Base-by-base conservation (phyloP, 2,329 filamentous ascomycete species). In the Cordyceps cicadae region DNA sequence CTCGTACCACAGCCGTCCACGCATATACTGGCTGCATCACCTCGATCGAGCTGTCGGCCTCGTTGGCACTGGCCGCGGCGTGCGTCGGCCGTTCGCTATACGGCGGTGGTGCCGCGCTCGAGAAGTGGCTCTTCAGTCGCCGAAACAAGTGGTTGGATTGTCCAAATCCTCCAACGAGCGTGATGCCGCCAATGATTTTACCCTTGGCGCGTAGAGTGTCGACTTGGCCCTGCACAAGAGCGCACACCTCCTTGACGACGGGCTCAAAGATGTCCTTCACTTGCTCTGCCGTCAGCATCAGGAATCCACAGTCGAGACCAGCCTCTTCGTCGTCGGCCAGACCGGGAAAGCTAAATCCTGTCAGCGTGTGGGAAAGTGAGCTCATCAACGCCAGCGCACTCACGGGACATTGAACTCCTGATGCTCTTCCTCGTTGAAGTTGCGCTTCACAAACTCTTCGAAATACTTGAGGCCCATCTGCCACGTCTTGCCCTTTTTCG, bases 381-480 rank as follows among this genome's bases (percentile, higher is more conserved):
- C 55, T 26, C 60, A 55, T n/a, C 1, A 7, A 19, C 5, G 17
- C 54, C 4, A 1, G 11, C 15, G 15, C 50, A 53, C 81, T 65
- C 73, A 84, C 81, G 89, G 89, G 4, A 92, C 82, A 62, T 91
- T 91, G 62, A 92, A 83, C 70, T 92, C 89, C 54, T 86, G 81
- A 64, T 89, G 84, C 68, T 91, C 88, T 52, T 90, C 87, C 67
- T 89, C 87, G 69, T 89, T 87, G 70, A 92, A 93, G 68, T 91
- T 92, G 15, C 89, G 82, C 74, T 93, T 93, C 15, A 93, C 88
- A 69, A 90, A 92, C 69, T 92, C 88, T 67, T 93, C 89, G 71
- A 91, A 93, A 69, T 91, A 92, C 60, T 85, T 82, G 55, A 92
- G 76, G 2, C 86, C 89, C 85, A 87, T 87, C 70, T 87, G 88